phyloP scores from a whole-genome alignment of 345 rosid species.

The Eucalyptus coolabah region DNA sequence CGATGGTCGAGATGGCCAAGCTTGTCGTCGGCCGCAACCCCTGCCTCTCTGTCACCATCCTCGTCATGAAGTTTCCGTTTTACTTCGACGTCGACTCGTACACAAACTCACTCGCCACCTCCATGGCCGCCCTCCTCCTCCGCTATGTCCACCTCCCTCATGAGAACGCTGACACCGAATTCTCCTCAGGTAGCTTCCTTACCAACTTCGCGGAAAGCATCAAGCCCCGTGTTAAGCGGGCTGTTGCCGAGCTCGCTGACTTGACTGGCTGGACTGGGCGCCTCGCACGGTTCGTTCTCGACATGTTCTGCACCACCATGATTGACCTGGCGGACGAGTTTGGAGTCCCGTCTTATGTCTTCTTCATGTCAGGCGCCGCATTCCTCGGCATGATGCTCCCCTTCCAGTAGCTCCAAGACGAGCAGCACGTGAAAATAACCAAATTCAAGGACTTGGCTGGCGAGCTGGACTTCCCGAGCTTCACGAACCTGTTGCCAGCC shows the following conservation, averaged over 20 bases:
- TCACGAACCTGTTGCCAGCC: constrained; percentile 16
- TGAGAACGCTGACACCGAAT: background rate
- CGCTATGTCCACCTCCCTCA: background rate
- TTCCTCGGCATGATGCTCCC: constrained; percentile 7
- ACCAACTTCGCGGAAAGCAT: background rate
- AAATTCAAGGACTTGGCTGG: constrained; percentile 13
- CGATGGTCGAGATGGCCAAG: constrained; percentile 31
- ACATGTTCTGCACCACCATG: constrained; percentile 34
- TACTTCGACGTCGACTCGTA: background rate
- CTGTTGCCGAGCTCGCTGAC: background rate
- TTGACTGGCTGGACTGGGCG: background rate
- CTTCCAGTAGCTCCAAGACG: constrained; percentile 1
- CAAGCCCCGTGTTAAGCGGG: background rate
- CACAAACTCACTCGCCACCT: background rate
- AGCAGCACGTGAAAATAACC: background rate
- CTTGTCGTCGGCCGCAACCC: constrained; percentile 19
- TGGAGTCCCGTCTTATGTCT: constrained; percentile 27
- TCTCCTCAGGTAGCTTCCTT: background rate
- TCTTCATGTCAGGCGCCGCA: constrained; percentile 25
- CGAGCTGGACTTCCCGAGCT: constrained; percentile 11
- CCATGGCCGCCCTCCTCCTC: background rate
- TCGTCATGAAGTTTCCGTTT: constrained; percentile 6
- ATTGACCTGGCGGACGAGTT: constrained; percentile 37
- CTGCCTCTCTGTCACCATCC: constrained; percentile 28
- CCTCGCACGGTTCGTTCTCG: constrained; percentile 26